Conservation (phyloP, 345 rosid genomes). For the Corymbia maculata region DNA sequence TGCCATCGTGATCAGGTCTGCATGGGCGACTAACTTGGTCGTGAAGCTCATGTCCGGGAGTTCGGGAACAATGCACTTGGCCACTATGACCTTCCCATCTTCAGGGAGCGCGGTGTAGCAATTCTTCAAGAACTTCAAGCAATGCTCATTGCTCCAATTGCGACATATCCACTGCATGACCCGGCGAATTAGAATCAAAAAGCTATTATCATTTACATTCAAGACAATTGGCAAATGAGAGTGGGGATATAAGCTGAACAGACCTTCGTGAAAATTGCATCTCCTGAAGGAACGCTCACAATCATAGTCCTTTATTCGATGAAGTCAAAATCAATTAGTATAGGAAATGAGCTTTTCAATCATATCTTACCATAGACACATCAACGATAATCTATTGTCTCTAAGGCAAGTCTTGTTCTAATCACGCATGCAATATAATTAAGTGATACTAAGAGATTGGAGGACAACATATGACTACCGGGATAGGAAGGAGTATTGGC, state of each 20-base stretch:
- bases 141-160: neutral
- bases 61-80: neutral
- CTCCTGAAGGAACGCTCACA: neutral
- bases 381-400: neutral
- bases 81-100: neutral
- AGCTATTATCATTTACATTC: neutral
- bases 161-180: neutral
- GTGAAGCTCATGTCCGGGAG: neutral
- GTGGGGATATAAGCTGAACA: neutral
- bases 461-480: neutral
- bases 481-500: neutral
- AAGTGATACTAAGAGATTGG: too few species aligned
- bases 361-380: neutral
- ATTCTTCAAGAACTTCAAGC: neutral
- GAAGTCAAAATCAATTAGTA: neutral
- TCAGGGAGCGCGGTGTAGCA: neutral
- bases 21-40: neutral
- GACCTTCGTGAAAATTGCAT: constrained; percentile 11
- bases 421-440: too few species aligned
- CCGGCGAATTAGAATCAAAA: too few species aligned
- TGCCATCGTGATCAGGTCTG: neutral
- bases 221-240: neutral
- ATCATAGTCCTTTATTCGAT: neutral
- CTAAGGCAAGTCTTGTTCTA: neutral
- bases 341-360: too few species aligned